A percentile compares a stretch with the other conserved stretches of the same genome.
Conservation (phyloP, 768 basidiomycete species). For the Trametes cinnabarina region DNA sequence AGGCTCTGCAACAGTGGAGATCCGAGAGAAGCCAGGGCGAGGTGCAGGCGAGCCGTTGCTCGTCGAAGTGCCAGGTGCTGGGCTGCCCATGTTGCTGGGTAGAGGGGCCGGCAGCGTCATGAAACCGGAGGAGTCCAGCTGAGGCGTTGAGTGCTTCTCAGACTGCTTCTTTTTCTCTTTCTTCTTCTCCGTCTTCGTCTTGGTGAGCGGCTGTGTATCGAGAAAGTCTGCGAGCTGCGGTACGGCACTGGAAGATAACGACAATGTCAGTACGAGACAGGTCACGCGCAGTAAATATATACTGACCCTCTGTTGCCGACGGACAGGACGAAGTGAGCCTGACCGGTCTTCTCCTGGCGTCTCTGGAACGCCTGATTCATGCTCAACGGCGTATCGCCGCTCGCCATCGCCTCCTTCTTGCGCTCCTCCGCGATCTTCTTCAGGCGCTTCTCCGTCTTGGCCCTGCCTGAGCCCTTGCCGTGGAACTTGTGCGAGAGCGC, state of each 20-base stretch:
- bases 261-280: slow-evolving; percentile 17
- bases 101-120: slow-evolving; percentile 66
- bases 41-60: slow-evolving; percentile 58
- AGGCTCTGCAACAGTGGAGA: slow-evolving; percentile 54
- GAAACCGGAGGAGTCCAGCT: slow-evolving; percentile 55
- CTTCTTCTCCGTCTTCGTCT: slow-evolving; percentile 79
- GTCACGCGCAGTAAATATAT: not conserved
- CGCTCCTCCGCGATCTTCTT: slow-evolving; percentile 98
- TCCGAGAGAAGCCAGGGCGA: slow-evolving; percentile 74
- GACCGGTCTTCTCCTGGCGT: slow-evolving; percentile 90
- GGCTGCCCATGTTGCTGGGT: slow-evolving; percentile 39
- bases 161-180: slow-evolving; percentile 78
- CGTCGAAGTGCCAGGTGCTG: slow-evolving; percentile 31
- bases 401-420: slow-evolving; percentile 90
- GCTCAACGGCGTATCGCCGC: slow-evolving; percentile 92
- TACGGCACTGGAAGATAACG: slow-evolving; percentile 56
- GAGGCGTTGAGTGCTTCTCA: slow-evolving; percentile 49
- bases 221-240: slow-evolving; percentile 83
- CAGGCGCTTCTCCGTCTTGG: slow-evolving; percentile 94
- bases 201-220: slow-evolving; percentile 75
- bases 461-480: slow-evolving; percentile 93
- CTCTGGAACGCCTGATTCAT: slow-evolving; percentile 94
- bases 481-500: slow-evolving; percentile 97
- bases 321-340: slow-evolving; percentile 94
- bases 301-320: slow-evolving; percentile 90